Conservation (phyloP, 345 rosid species). For the Barbarea vulgaris region DNA sequence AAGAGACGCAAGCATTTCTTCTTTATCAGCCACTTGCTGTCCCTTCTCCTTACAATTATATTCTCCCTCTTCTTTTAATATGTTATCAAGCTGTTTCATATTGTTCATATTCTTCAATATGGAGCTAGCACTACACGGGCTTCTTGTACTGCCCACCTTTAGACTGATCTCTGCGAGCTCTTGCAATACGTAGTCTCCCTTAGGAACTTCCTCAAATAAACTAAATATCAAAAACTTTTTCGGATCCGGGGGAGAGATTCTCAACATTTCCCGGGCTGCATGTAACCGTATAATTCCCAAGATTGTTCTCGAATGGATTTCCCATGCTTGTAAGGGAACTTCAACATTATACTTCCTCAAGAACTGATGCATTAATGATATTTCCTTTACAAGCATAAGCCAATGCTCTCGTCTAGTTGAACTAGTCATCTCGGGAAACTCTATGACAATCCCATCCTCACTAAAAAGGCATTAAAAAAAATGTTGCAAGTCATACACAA, state of each 20-base stretch:
- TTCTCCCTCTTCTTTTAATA: slow-evolving; percentile 42
- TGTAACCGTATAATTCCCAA: slow-evolving; percentile 82
- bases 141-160: slow-evolving; percentile 49
- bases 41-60: slow-evolving; percentile 35
- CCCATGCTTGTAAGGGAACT: slow-evolving; percentile 66
- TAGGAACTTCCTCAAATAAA: slow-evolving; percentile 76
- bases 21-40: neutral
- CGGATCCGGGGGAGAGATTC: slow-evolving; percentile 78
- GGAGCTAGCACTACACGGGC: slow-evolving; percentile 70
- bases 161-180: slow-evolving; percentile 64
- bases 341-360: slow-evolving; percentile 52
- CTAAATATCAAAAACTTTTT: slow-evolving; percentile 79
- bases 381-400: slow-evolving; percentile 73
- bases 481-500: neutral
- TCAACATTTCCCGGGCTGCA: slow-evolving; percentile 86
- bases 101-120: slow-evolving; percentile 61
- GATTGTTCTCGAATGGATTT: slow-evolving; percentile 79
- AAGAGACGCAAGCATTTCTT: slow-evolving; percentile 48
- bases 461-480: slow-evolving; percentile 38
- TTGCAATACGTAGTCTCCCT: slow-evolving; percentile 83
- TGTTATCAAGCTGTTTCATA: slow-evolving; percentile 40
- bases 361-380: slow-evolving; percentile 76
- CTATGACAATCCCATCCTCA: slow-evolving; percentile 76
- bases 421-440: slow-evolving; percentile 94
- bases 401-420: slow-evolving; percentile 94